phyloP scores from a whole-genome alignment of 106 monocot species.

The Triglochin maritima region DNA sequence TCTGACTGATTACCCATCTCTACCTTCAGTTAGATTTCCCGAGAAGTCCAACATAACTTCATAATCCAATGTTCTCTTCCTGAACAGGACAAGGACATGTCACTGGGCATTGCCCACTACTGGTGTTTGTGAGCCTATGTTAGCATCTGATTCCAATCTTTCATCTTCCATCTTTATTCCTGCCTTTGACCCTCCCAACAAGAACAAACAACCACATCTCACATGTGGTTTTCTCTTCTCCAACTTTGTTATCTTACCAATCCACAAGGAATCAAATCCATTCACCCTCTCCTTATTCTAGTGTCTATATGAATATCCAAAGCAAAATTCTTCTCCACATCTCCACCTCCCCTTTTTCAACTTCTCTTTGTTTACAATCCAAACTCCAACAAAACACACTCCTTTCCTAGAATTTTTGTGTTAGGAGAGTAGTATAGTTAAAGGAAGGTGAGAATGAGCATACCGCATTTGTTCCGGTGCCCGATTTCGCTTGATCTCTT shows the following conservation, averaged over 20 bases:
- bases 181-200: neutral
- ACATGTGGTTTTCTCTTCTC: constrained; percentile 1
- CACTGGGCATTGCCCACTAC: neutral
- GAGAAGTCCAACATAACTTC: too few species aligned
- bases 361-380: too few species aligned
- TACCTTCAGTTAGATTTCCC: neutral
- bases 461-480: constrained; percentile 84
- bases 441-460: constrained; percentile 19
- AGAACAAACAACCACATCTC: neutral
- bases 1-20: neutral
- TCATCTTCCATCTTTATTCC: constrained; percentile 2
- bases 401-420: too few species aligned
- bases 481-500: constrained; percentile 82
- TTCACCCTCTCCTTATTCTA: neutral
- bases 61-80: too few species aligned
- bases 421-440: too few species aligned
- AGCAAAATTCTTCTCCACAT: neutral
- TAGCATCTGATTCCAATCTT: constrained; percentile 4
- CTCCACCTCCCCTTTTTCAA: neutral
- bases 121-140: neutral
- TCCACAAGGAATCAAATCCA: neutral
- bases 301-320: constrained; percentile 2
- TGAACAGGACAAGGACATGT: neutral
- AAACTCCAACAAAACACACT: too few species aligned
- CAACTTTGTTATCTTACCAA: neutral